Base-by-base conservation (phyloP, 768 basidiomycete species). In the Tylopilus cervinicoccineus region DNA sequence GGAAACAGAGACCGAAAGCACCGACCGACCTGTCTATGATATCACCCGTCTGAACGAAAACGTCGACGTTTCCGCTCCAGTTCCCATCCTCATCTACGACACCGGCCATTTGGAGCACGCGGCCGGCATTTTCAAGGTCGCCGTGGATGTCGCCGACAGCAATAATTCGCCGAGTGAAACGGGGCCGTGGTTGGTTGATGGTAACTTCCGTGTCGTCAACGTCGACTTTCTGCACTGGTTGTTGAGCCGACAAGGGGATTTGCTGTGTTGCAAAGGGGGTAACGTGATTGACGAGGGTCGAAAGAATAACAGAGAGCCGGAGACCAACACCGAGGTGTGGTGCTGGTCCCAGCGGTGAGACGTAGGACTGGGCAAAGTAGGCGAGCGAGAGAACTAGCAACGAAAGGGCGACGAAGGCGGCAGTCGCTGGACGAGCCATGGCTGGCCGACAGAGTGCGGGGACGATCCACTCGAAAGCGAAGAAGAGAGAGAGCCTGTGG, bases 81-180 rank as follows among this genome's bases (percentile, higher is more conserved):
- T 83, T 73, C 2, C 83, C 83, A 6, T 76, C 60, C 11, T 78
- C 76, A 57, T 93, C 83, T 3, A 86, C 80, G 5, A 97, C 84
- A 1, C 76, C 75, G 2, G 90, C 80, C 74, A 93, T 92, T 29
- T 84, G 73, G 26, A 98, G 72, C 19, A 97, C 92, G 34, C 73
- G 77, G 54, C 77, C 78, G 11, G 93, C 86, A 63, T 94, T 95
- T 0, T 73, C 71, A 24, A 89, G 60, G 70, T 96, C 93, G 0
- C 95, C 93, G 57, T 98, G 95, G 28, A 98, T 68, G 58, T 98
- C 95, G 0, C 93, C 93, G 0, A 96, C 86, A 11, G 91, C 93
- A 0, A 95, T 81, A 20, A 97, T 87, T 52, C 79, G 80, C 32
- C 59, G 61, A 24, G 59, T 47, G 49, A 68, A 71, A 27, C 60